Evolutionary conservation across 306 rosid species (phyloP).

Genomic region (Abrus precatorius): DNA sequence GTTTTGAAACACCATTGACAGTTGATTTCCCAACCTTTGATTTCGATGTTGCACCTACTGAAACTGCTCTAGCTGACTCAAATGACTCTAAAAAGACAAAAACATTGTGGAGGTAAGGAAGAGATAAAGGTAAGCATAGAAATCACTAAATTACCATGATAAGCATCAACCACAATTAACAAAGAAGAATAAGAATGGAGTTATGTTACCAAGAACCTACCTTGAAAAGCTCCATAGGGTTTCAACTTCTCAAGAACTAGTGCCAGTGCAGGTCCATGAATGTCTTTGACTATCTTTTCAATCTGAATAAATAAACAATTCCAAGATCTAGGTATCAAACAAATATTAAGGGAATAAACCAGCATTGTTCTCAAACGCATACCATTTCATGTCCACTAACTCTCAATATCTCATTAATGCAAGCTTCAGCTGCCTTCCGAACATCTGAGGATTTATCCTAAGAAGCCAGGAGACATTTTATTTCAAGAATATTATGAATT

Average conservation of each 20-base stretch:
- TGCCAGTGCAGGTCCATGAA: constrained; percentile 83
- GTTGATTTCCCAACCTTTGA: constrained; percentile 76
- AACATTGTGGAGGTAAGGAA: constrained; percentile 1
- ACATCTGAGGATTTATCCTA: constrained; percentile 99
- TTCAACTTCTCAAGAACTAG: constrained; percentile 82
- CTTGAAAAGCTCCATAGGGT: constrained; percentile 74
- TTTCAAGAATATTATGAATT: neutral
- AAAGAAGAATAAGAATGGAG: constrained; percentile 30
- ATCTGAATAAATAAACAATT: constrained; percentile 60
- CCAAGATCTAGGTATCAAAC: constrained; percentile 30
- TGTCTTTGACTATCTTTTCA: constrained; percentile 80
- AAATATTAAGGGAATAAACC: constrained; percentile 24
- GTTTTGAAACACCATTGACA: constrained; percentile 82
- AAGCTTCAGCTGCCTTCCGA: constrained; percentile 96
- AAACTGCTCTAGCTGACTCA: constrained; percentile 66
- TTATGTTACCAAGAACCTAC: constrained; percentile 50
- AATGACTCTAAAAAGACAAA: constrained; percentile 62
- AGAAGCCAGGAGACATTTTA: constrained; percentile 44
- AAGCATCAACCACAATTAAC: neutral
- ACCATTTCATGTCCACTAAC: constrained; percentile 86
- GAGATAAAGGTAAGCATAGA: neutral
- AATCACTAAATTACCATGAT: neutral
- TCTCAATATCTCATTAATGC: constrained; percentile 86
- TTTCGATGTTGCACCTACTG: constrained; percentile 70
- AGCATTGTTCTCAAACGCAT: constrained; percentile 44